These are phyloP conservation scores for Ganoderma meredithae DNA, from an alignment of 1,284 basidiomycete species.

Conservation along the genomic window DNA sequence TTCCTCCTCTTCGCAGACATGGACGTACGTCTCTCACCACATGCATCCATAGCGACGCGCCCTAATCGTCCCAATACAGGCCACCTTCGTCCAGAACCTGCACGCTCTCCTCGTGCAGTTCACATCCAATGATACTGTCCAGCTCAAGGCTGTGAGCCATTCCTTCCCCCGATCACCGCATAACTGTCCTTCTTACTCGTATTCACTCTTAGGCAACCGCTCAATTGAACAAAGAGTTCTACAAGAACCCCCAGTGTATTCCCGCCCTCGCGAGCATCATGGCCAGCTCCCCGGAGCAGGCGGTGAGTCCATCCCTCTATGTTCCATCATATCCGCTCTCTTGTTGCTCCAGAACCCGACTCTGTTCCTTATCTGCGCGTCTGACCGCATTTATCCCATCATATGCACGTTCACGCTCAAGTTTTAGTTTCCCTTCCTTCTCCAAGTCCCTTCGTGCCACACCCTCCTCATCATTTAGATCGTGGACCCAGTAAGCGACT, in stretches of 20 bases:
- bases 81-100: slow-evolving; percentile 77
- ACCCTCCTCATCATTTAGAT: slow-evolving; percentile 12
- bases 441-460: not conserved
- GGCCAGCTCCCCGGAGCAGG: slow-evolving; percentile 80
- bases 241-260: slow-evolving; percentile 91
- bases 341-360: slow-evolving; percentile 2
- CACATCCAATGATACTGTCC: slow-evolving; percentile 85
- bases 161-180: slow-evolving; percentile 14
- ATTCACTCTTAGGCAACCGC: slow-evolving; percentile 79
- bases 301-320: slow-evolving; percentile 53
- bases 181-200: slow-evolving; percentile 6
- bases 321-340: not conserved
- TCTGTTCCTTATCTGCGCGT: not conserved
- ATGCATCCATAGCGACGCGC: not conserved
- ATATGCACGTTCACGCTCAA: slow-evolving; percentile 8
- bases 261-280: slow-evolving; percentile 92
- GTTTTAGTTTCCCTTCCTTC: not conserved
- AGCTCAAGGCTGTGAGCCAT: slow-evolving; percentile 83
- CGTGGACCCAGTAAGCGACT: not conserved
- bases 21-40: slow-evolving; percentile 36
- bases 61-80: slow-evolving; percentile 47
- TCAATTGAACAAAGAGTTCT: slow-evolving; percentile 89
- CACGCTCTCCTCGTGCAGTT: slow-evolving; percentile 87
- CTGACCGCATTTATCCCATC: slow-evolving; percentile 3
- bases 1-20: slow-evolving; percentile 32